These are phyloP conservation scores for Rhizopus stolonifer DNA, from an alignment of 371 early-diverging fungal species.

Conservation along the genomic window DNA sequence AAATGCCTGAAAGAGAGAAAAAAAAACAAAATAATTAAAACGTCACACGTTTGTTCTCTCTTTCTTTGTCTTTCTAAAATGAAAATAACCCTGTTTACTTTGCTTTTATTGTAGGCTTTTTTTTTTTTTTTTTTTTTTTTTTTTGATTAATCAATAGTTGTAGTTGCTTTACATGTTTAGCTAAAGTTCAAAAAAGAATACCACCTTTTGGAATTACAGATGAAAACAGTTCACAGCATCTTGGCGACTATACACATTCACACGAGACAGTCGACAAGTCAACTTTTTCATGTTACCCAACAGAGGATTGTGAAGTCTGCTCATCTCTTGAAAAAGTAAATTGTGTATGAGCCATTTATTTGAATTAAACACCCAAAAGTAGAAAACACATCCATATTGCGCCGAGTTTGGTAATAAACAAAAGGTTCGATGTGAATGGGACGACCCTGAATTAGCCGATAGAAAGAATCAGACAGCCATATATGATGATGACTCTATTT, in stretches of 20 bases:
- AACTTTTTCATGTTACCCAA: conserved; percentile 40
- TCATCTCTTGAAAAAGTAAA: conserved; percentile 44
- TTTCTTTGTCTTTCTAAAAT: not conserved
- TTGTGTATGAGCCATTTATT: not conserved
- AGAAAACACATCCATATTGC: conserved; percentile 51
- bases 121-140: not conserved
- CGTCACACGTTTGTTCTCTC: not conserved
- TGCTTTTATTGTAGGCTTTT: not conserved
- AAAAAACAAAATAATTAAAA: not conserved
- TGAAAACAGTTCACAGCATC: conserved; percentile 4
- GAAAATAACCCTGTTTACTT: not conserved
- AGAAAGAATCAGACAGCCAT: conserved; percentile 29
- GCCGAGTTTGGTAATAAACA: conserved; percentile 46
- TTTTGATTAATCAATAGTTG: too few species aligned
- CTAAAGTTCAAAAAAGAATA: conserved; percentile 9
- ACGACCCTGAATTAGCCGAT: conserved; percentile 40
- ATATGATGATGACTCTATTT: conserved; percentile 40
- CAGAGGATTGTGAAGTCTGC: conserved; percentile 47
- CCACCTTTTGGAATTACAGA: conserved; percentile 25
- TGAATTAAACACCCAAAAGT: not conserved
- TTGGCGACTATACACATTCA: conserved; percentile 50
- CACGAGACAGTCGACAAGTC: conserved; percentile 41
- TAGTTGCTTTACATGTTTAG: not conserved
- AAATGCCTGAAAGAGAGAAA: too few species aligned
- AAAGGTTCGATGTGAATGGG: conserved; percentile 45